Evolutionary conservation across 768 basidiomycete genomes (phyloP).

Genomic region (Rhodotorula sphaerocarpa): DNA sequence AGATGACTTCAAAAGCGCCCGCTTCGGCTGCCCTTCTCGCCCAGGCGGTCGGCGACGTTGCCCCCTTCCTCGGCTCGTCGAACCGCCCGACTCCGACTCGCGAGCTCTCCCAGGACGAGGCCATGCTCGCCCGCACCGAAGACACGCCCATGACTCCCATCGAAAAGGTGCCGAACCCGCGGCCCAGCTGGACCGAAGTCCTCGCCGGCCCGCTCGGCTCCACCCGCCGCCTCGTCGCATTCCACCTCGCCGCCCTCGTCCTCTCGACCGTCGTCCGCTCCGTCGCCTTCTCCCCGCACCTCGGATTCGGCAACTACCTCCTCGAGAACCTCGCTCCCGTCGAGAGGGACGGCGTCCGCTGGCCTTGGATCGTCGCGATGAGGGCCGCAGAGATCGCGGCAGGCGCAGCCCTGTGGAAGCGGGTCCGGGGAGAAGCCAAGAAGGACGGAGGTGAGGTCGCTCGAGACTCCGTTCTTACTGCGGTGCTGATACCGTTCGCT

Average conservation of each 20-base stretch:
- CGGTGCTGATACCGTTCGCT: too few relatives aligned
- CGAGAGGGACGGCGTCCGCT: conserved; percentile 23
- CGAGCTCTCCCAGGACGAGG: not conserved
- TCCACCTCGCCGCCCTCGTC: conserved; percentile 1
- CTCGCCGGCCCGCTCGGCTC: not conserved
- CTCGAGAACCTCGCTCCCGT: conserved; percentile 24
- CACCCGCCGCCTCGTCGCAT: conserved; percentile 8
- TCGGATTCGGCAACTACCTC: conserved; percentile 21
- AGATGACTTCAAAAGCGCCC: not conserved
- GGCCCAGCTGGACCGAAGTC: conserved; percentile 4
- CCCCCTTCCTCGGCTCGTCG: not conserved
- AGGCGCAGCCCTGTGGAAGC: conserved; percentile 14
- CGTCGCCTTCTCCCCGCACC: conserved; percentile 9
- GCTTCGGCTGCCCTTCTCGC: not conserved
- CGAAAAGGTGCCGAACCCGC: not conserved
- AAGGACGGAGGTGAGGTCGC: conserved; percentile 23
- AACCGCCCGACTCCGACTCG: too few relatives aligned
- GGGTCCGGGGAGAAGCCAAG: conserved; percentile 5
- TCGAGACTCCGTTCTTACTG: too few relatives aligned
- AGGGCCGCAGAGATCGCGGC: conserved; percentile 17
- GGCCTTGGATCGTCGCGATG: conserved; percentile 19
- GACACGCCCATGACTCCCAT: too few relatives aligned
- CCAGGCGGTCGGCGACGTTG: conserved; percentile 8
- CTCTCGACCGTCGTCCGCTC: conserved; percentile 11
- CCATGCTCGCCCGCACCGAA: not conserved